A percentile compares a stretch with the other conserved stretches of the same genome.
phyloP scores from a whole-genome alignment of 208 protist genomes.

The Leishmania aethiopica region DNA sequence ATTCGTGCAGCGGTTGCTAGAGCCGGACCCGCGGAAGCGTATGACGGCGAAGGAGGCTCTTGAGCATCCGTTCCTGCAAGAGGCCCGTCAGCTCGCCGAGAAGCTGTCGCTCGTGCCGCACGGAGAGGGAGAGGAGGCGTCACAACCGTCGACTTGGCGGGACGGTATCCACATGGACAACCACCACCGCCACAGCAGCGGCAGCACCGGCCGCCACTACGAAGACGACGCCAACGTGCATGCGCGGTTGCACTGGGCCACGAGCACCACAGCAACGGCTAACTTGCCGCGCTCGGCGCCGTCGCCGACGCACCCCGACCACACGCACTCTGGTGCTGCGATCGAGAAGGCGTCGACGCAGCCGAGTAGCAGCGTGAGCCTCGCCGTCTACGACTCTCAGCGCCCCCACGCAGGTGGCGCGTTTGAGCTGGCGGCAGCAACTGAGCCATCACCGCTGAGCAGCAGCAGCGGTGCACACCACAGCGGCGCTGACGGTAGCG shows the following conservation, averaged over 20 bases:
- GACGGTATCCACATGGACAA: background rate
- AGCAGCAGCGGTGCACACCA: background rate
- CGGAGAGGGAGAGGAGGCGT: conserved; percentile 24
- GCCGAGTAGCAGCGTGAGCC: background rate
- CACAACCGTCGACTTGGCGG: background rate
- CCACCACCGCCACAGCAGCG: conserved; percentile 3
- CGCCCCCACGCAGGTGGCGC: background rate
- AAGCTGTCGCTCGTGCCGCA: conserved; percentile 66
- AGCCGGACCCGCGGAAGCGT: conserved; percentile 60
- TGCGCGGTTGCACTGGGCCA: background rate
- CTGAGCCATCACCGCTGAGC: background rate
- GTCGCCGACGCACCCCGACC: background rate
- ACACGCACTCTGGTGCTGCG: background rate
- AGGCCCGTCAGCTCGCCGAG: conserved; percentile 42
- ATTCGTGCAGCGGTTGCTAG: conserved; percentile 72
- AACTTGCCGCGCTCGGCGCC: background rate
- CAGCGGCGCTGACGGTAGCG: background rate
- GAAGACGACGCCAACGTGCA: conserved; percentile 1
- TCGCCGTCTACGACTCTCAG: background rate
- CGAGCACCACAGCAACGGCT: background rate
- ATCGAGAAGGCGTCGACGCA: background rate
- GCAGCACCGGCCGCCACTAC: background rate
- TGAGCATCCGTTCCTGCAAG: conserved; percentile 64
- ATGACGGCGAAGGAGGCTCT: conserved; percentile 58
- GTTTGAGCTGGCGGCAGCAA: background rate